phyloP scores from a whole-genome alignment of 2,329 filamentous ascomycete genomes.

The Acrocalymma vagum region DNA sequence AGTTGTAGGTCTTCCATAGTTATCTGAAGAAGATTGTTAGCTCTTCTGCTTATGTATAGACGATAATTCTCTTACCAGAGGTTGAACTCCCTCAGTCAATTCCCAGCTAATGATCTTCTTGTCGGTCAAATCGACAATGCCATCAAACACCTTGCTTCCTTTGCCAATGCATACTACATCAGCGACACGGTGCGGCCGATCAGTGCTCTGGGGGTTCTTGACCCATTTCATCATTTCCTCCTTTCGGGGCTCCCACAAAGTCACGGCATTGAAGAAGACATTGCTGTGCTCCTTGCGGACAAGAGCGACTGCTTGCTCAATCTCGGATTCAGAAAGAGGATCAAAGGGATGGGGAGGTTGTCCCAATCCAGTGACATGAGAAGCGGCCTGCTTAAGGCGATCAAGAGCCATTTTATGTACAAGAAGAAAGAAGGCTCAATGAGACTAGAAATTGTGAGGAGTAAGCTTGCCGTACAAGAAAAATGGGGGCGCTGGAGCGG shows the following conservation, averaged over 20 bases:
- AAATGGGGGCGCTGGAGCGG: no score
- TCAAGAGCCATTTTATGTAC: slow-evolving; percentile 66
- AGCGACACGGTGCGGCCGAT: slow-evolving; percentile 75
- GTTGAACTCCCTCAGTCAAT: slow-evolving; percentile 78
- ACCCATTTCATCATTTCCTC: slow-evolving; percentile 84
- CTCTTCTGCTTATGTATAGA: not conserved
- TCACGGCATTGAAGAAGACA: slow-evolving; percentile 86
- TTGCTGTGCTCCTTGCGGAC: slow-evolving; percentile 75
- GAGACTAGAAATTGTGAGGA: no score
- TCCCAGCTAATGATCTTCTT: slow-evolving; percentile 78
- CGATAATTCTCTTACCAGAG: slow-evolving; percentile 72
- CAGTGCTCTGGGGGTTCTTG: slow-evolving; percentile 66
- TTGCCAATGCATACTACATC: slow-evolving; percentile 85
- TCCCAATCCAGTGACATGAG: slow-evolving; percentile 66
- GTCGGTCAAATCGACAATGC: slow-evolving; percentile 75
- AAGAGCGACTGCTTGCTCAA: slow-evolving; percentile 73
- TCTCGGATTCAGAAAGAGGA: slow-evolving; percentile 76
- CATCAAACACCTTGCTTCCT: slow-evolving; percentile 83
- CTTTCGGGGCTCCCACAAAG: slow-evolving; percentile 86
- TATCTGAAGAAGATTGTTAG: slow-evolving; percentile 62
- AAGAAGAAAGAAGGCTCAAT: no score
- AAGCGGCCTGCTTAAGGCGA: slow-evolving; percentile 69
- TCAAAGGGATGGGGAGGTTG: slow-evolving; percentile 76
- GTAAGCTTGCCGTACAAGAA: no score
- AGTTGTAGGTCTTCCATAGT: slow-evolving; percentile 88